phyloP scores from a whole-genome alignment of 805 yeast species.

The Hanseniaspora jakobsenii region DNA sequence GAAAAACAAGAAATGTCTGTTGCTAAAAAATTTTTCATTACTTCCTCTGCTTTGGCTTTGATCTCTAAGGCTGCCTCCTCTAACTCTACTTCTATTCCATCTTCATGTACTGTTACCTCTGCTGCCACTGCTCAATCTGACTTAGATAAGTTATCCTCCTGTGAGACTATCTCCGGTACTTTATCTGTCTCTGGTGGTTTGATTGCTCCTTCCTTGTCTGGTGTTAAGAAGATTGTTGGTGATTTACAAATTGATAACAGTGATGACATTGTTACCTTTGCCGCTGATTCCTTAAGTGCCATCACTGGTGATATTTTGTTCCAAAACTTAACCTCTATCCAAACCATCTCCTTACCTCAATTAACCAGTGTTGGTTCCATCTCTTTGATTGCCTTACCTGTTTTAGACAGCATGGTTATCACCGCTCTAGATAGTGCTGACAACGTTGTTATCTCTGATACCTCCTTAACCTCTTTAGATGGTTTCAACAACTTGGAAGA shows the following conservation, averaged over 20 bases:
- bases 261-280: conserved; percentile 48
- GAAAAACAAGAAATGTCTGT: conserved; percentile 6
- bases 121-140: conserved; percentile 62
- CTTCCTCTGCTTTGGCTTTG: conserved; percentile 21
- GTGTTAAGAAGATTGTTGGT: conserved; percentile 69
- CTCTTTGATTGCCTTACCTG: conserved; percentile 75
- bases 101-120: conserved; percentile 52
- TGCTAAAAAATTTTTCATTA: conserved; percentile 15
- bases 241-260: conserved; percentile 56
- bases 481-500: conserved; percentile 43
- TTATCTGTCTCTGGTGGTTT: conserved; percentile 52
- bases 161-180: conserved; percentile 74
- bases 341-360: conserved; percentile 59
- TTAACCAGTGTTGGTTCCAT: conserved; percentile 74
- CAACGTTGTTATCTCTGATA: conserved; percentile 59
- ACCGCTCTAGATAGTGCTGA: conserved; percentile 65
- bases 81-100: conserved; percentile 40
- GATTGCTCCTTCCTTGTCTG: conserved; percentile 56
- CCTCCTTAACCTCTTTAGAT: conserved; percentile 52
- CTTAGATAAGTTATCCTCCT: conserved; percentile 58
- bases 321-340: conserved; percentile 51
- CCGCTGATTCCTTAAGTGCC: conserved; percentile 68
- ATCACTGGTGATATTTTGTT: conserved; percentile 62
- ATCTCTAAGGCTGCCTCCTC: conserved; percentile 35
- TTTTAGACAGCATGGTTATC: conserved; percentile 49